A percentile compares a stretch with the other conserved stretches of the same genome.
These are phyloP conservation scores for Allomyces arbusculus DNA, from an alignment of 192 early-diverging fungal species.

Conservation along the genomic window DNA sequence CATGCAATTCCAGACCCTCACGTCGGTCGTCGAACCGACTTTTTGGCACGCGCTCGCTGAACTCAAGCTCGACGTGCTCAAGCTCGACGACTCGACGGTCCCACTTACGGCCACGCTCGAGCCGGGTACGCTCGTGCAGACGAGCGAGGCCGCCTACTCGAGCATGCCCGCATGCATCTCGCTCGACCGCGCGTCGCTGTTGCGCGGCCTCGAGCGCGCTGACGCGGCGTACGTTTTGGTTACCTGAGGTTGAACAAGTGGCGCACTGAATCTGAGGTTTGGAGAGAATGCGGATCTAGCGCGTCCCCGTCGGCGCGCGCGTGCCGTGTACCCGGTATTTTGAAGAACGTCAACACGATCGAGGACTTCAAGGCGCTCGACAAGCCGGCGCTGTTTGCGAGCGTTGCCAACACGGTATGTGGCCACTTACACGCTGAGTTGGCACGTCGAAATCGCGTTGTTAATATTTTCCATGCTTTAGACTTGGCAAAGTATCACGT, in stretches of 20 bases:
- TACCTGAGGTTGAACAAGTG: no score
- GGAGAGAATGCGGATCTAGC: no score
- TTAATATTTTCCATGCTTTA: conserved; percentile 2
- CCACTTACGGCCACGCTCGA: not conserved
- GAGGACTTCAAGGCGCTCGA: conserved; percentile 74
- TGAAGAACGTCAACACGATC: conserved; percentile 86
- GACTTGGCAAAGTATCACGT: conserved; percentile 51
- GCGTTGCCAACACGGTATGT: not conserved
- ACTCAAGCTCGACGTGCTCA: conserved; percentile 65
- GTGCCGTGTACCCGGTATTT: conserved; percentile 11
- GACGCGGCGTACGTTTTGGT: no score
- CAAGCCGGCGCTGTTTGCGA: conserved; percentile 40
- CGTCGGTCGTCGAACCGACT: conserved; percentile 62
- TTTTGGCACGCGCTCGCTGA: conserved; percentile 75
- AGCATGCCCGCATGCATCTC: not conserved
- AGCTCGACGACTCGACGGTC: conserved; percentile 42
- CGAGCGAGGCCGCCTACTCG: not conserved
- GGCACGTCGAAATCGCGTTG: no score
- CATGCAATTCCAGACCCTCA: conserved; percentile 67
- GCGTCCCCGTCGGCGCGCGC: no score
- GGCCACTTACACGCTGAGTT: not conserved
- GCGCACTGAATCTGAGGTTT: no score
- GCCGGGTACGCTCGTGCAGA: not conserved
- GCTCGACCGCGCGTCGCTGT: not conserved
- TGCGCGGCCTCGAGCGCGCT: no score